Conservation (phyloP, 495 filamentous ascomycete species). For the Penicillium waksmanii region DNA sequence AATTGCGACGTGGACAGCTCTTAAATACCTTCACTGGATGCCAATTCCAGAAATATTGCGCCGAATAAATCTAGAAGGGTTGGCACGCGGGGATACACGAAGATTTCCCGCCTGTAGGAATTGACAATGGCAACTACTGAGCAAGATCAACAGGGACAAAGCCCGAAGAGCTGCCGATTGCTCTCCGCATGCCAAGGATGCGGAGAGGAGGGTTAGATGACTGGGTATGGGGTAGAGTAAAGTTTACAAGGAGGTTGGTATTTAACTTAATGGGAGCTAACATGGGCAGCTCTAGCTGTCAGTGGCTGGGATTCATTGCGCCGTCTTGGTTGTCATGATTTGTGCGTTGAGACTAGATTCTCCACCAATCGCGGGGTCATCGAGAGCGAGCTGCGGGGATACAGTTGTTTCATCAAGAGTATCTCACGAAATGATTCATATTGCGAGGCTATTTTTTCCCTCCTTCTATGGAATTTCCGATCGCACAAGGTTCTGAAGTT, state of each 20-base stretch:
- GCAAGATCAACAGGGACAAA: background rate
- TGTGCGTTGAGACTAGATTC: conserved; percentile 9
- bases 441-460: no score
- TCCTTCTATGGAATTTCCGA: no score
- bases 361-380: conserved; percentile 25
- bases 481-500: no score
- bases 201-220: background rate
- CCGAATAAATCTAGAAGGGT: background rate
- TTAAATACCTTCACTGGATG: background rate
- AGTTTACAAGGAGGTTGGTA: background rate
- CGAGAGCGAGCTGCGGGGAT: background rate
- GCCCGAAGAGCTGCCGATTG: background rate
- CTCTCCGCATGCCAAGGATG: conserved; percentile 7
- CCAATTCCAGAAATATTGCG: background rate
- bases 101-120: conserved; percentile 5
- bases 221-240: background rate
- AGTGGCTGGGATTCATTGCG: conserved; percentile 14
- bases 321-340: conserved; percentile 23
- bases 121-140: background rate
- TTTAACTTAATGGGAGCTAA: background rate
- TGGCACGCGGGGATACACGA: background rate
- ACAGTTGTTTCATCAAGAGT: background rate
- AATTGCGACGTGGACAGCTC: background rate
- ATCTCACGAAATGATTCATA: no score
- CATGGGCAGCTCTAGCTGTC: background rate